Base-by-base conservation (phyloP, 2,329 filamentous ascomycete species). In the Harringtonia aguacate region DNA sequence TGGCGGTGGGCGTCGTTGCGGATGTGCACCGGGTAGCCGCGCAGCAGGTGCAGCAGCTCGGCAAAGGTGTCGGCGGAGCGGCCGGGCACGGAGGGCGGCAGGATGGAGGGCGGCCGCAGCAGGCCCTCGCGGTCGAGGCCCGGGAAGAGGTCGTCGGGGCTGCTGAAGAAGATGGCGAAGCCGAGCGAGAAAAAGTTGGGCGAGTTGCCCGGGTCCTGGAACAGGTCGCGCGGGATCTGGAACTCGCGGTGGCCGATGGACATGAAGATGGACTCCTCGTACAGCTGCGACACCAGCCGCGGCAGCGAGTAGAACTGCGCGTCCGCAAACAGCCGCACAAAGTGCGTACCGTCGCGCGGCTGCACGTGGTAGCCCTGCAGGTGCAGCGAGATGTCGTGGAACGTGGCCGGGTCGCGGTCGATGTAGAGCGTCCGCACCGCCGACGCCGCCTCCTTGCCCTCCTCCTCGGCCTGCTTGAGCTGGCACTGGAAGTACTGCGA, bases 101-200 rank as follows among this genome's bases (percentile, higher is more conserved):
- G 65, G 51, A 97, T 92, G 6, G 86, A 84, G 0, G 90, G 90
- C 2, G 90, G 90, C 0, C 90, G 82, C 35, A 95, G 77, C 18
- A 95, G 75, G 14, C 80, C 78, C 48, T 80, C 77, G 41, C 86
- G 79, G 46, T 88, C 79, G 1, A 95, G 74, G 2, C 89, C 90
- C 0, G 90, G 90, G 53, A 95, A 95, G 7, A 88, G 75, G 54
- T 94, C 83, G 14, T 77, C 72, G 0, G 85, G 85, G 3, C 78
- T 79, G 15, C 81, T 81, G 66, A 95, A 94, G 71, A 94, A 94
- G 54, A 86, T 77, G 31, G 81, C 83, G 57, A 94, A 95, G 47
- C 89, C 89, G 4, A 95, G 75, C 1, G 87, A 84, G 69, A 97
- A 97, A 71, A 88, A 97, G 61, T 97, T 97, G 13, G 89, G 89